Evolutionary conservation across 305 asterid species (phyloP), one percentile per base, ranked within the genome.

Genomic region (Solanum hybrid): DNA sequence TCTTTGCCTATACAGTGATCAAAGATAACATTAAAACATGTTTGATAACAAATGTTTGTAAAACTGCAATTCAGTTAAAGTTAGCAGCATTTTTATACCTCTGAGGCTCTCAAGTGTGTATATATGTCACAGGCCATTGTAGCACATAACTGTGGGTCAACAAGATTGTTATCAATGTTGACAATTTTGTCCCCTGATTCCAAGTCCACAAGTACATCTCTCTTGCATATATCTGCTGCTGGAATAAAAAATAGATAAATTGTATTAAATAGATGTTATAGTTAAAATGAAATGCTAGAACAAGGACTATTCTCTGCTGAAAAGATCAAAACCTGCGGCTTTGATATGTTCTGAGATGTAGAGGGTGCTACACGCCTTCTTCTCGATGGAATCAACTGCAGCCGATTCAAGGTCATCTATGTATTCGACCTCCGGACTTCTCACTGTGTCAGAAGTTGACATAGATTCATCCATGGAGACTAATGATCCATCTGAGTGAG

Each of bases 61-160:
- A 78, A 42, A 73, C 42, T 17, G 42, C 35, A 75, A 75, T 87
- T 78, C 9, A 7, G 31, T 76, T 87, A 22, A 73, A 14, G 32
- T 73, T 75, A 32, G 26, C 84, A 87, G 42, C 24, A 87, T 86
- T 76, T 87, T 36, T 17, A 29, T 76, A 96, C 99, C 99, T 95
- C 99, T 15, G 99, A 94, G 86, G 95, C 99, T 92, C 98, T 92
- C 92, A 96, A 90, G 91, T 96, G 98, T 89, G 94, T 94, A 97
- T 96, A 96, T 56, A 97, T 96, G 79, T 96, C 99, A 91, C 98
- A 96, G 88, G 99, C 99, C 82, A 96, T 95, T 90, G 99, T 93
- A 81, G 99, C 97, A 91, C 99, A 97, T 34, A 95, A 88, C 90
- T 95, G 99, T 5, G 99, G 98, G 86, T 97, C 98, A 38, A 93